A percentile compares a stretch with the other conserved stretches of the same genome.
Evolutionary conservation across 2,329 filamentous ascomycete genomes (phyloP).

Genomic region (Colletotrichum sp.): DNA sequence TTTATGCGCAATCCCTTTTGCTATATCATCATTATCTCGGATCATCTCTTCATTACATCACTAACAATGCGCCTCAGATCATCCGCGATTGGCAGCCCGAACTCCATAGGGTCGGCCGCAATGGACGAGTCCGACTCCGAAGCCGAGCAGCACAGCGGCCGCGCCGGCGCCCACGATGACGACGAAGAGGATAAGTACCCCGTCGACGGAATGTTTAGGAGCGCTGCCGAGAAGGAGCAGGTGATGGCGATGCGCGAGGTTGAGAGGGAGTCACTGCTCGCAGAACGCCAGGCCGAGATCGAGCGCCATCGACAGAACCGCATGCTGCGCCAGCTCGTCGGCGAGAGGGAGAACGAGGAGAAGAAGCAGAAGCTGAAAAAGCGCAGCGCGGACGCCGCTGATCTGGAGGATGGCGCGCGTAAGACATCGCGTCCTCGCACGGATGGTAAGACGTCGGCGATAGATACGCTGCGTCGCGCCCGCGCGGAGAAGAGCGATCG

Average conservation of each 20-base stretch:
- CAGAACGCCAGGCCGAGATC: conserved; percentile 83
- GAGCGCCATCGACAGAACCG: conserved; percentile 83
- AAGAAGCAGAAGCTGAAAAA: conserved; percentile 68
- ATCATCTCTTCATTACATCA: not conserved
- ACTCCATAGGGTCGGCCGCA: conserved; percentile 80
- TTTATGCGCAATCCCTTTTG: not conserved
- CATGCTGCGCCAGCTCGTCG: conserved; percentile 79
- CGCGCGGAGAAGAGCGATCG: conserved; percentile 70
- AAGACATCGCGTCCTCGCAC: conserved; percentile 78
- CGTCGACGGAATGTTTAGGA: conserved; percentile 84
- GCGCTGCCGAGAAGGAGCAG: conserved; percentile 73
- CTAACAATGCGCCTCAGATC: conserved; percentile 56
- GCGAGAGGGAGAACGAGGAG: conserved; percentile 67
- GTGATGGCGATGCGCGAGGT: conserved; percentile 91
- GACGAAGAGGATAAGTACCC: conserved; percentile 76
- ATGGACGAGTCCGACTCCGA: conserved; percentile 88
- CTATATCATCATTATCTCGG: not conserved
- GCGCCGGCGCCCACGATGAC: conserved; percentile 45
- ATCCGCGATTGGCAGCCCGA: conserved; percentile 70
- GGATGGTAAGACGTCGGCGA: conserved; percentile 71
- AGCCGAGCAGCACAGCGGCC: conserved; percentile 45
- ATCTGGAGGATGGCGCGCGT: conserved; percentile 77
- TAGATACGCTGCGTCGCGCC: conserved; percentile 71
- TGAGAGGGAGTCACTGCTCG: conserved; percentile 87
- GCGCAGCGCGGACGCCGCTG: conserved; percentile 80